Conservation (phyloP, 1,139 yeast genomes). For the Blastobotrys ciferrii region DNA sequence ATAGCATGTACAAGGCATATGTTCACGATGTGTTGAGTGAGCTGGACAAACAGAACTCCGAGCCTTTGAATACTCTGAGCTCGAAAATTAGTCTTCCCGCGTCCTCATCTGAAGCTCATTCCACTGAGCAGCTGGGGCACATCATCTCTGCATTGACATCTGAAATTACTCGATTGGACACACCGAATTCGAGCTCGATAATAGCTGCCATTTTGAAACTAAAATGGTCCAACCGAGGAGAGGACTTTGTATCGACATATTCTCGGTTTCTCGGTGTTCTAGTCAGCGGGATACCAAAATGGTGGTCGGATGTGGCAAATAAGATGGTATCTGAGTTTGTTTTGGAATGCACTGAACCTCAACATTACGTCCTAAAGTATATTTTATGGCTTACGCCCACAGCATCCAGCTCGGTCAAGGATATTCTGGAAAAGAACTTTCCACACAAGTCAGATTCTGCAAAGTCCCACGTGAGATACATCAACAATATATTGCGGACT, state of each 20-base stretch:
- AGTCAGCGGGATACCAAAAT: conserved; percentile 83
- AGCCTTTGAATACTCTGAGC: conserved; percentile 47
- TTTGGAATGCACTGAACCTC: conserved; percentile 43
- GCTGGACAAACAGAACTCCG: conserved; percentile 51
- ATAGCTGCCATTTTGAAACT: conserved; percentile 52
- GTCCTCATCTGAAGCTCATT: conserved; percentile 44
- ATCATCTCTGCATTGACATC: conserved; percentile 48
- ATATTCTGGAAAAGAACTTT: conserved; percentile 54
- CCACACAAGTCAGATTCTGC: conserved; percentile 77
- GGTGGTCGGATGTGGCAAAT: conserved; percentile 79
- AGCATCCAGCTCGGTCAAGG: conserved; percentile 63
- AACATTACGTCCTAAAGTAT: conserved; percentile 65
- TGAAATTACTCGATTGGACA: conserved; percentile 53
- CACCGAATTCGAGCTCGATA: conserved; percentile 44
- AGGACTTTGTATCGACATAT: conserved; percentile 47
- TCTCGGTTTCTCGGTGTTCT: conserved; percentile 73
- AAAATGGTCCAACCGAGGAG: conserved; percentile 55
- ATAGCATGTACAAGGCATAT: conserved; percentile 60
- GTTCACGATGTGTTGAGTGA: conserved; percentile 70
- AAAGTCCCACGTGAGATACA: conserved; percentile 57
- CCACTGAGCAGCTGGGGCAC: conserved; percentile 43
- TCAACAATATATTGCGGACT: conserved; percentile 58
- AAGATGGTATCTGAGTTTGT: conserved; percentile 62
- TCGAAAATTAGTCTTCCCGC: conserved; percentile 45
- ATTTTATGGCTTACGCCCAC: conserved; percentile 78